Evolutionary conservation across 202 grass and related monocot genomes (phyloP).

Genomic region (Schoenoplectus triqueter): DNA sequence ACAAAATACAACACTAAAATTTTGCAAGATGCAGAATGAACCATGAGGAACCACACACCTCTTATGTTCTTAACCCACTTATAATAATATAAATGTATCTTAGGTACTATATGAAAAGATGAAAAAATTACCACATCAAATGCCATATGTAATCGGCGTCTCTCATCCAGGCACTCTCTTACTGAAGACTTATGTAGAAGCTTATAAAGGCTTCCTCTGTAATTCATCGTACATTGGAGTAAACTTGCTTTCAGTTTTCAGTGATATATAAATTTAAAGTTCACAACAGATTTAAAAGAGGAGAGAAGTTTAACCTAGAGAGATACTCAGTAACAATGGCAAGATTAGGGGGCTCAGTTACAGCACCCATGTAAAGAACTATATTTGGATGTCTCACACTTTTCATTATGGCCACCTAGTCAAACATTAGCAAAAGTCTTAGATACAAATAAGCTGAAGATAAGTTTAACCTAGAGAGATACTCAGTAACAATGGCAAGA

Average conservation of each 20-base stretch:
- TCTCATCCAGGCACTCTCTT: conserved; percentile 89
- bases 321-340: conserved; percentile 96
- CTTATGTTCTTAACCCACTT: background rate
- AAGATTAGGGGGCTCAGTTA: conserved; percentile 85
- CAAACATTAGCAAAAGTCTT: too few species aligned
- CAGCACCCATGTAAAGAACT: conserved; percentile 97
- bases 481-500: conserved; percentile 91
- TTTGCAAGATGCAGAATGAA: background rate
- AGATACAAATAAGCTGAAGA: too few species aligned
- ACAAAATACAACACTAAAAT: background rate
- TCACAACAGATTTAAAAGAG: background rate
- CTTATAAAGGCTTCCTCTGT: conserved; percentile 94
- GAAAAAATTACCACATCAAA: conserved; percentile 79
- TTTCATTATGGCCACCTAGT: conserved; percentile 94
- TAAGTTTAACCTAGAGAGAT: conserved; percentile 72
- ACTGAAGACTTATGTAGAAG: conserved; percentile 70
- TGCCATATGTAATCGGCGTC: conserved; percentile 91
- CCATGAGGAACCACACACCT: background rate
- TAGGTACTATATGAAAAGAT: conserved; percentile 27
- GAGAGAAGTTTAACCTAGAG: conserved; percentile 58
- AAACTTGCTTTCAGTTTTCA: conserved; percentile 22
- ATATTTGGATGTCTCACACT: conserved; percentile 99
- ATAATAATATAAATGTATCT: conserved; percentile 31
- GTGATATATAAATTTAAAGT: conserved; percentile 27
- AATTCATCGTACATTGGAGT: conserved; percentile 38